Percentiles rank a stretch among this genome's conserved stretches.
These are phyloP conservation scores for Pistacia integerrima DNA, from an alignment of 345 rosid species.

Conservation along the genomic window DNA sequence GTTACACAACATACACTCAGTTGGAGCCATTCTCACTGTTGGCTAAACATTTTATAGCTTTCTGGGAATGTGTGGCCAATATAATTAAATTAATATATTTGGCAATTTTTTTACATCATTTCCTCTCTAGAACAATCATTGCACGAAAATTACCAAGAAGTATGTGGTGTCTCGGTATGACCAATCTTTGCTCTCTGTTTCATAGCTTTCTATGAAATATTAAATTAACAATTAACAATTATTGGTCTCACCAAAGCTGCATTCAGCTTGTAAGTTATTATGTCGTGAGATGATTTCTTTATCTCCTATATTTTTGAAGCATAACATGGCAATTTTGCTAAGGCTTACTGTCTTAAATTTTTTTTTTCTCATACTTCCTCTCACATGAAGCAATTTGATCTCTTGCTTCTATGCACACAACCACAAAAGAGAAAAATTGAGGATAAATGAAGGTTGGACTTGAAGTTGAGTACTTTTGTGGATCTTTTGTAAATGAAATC, in stretches of 20 bases:
- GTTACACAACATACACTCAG: background rate
- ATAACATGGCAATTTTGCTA: background rate
- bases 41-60: background rate
- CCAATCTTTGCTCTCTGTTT: background rate
- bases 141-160: background rate
- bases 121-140: background rate
- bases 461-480: background rate
- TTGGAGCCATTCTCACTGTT: background rate
- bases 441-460: background rate
- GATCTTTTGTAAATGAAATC: conserved; percentile 2
- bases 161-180: background rate
- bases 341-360: background rate
- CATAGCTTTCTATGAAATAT: background rate
- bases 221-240: background rate
- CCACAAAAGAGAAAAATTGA: too few species aligned
- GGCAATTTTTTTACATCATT: too few species aligned
- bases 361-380: background rate
- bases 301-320: background rate
- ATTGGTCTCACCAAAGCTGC: background rate
- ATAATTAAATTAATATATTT: background rate
- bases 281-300: background rate
- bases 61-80: background rate
- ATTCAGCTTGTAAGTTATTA: background rate
- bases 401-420: too few species aligned
- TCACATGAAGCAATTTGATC: background rate